Evolutionary conservation across 2,329 filamentous ascomycete genomes (phyloP), one percentile per base, ranked within the genome.

Genomic region (Colletotrichum trifolii): DNA sequence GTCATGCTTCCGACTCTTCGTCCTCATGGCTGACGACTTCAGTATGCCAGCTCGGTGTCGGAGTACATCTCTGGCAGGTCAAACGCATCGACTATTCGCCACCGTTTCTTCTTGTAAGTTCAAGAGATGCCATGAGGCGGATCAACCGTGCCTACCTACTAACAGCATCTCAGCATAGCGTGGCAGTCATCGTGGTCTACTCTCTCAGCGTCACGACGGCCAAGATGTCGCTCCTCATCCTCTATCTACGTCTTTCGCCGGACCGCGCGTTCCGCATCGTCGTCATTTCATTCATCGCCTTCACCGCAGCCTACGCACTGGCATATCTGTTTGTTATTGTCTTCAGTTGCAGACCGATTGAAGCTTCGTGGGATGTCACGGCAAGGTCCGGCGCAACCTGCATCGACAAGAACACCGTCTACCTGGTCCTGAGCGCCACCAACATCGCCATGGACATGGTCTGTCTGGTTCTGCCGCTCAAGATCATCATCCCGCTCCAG

Each of bases 251-350:
- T 13, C 56, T 68, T 8, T 66, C 67, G 75, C 74, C 73, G 1
- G 69, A 69, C 6, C 71, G 69, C 15, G 70, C 70, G 42, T 75
- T 77, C 61, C 73, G 73, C 8, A 71, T 67, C 36, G 67, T 75
- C n/a, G 74, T 77, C 12, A 53, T 72, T 17, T 54, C 70, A 7
- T 68, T 78, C 34, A 73, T 71, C 1, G 64, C 60, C 9, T 35
- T 78, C 36, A 72, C 78, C 38, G 68, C 71, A 12, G 43, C 74
- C 25, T 74, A 74, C 58, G 68, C 71, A 9, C 65, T 78, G 33
- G 67, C 76, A 5, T 65, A 62, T 33, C 35, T 48, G 5, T 42
- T 62, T 9, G 40, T 62, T 3, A 52, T 81, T 8, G 67, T 70
- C 6, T 33, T 67, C 33, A 36, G 65, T 35, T 67, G 65, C 38